Conservation (phyloP, 2,329 filamentous ascomycete genomes). For the Sporothrix variecibatus region DNA sequence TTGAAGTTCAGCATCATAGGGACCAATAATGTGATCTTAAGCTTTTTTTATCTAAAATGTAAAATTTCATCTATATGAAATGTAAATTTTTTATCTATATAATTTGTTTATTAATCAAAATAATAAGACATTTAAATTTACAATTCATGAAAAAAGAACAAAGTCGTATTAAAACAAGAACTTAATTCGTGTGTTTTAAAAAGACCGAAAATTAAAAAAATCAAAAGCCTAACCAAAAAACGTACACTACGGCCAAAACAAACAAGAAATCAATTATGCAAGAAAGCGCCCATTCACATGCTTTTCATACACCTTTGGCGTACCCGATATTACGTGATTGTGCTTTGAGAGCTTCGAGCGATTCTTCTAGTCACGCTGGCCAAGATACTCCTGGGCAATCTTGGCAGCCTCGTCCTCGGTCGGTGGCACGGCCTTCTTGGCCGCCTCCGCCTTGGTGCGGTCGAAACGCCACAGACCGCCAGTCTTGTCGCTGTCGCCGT, state of each 20-base stretch:
- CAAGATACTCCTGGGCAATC: constrained; percentile 40
- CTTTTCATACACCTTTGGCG: background rate
- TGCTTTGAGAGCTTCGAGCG: background rate
- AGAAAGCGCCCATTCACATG: background rate
- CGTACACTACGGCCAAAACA: background rate
- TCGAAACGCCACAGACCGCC: constrained; percentile 63
- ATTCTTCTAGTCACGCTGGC: constrained; percentile 33
- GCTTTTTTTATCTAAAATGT: too few relatives aligned
- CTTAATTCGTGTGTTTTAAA: background rate
- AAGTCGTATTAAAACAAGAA: background rate
- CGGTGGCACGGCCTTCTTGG: constrained; percentile 35
- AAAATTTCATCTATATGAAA: background rate
- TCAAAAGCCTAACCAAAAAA: background rate
- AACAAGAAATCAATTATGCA: background rate
- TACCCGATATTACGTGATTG: background rate
- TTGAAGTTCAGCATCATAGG: background rate
- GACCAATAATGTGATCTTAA: background rate
- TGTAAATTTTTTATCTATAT: too few relatives aligned
- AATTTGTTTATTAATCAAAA: background rate
- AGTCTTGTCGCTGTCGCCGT: constrained; percentile 62
- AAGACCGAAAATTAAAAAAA: background rate
- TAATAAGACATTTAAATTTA: background rate
- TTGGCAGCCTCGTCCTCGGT: constrained; percentile 40
- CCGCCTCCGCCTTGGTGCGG: constrained; percentile 47
- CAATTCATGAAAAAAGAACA: background rate